These are phyloP conservation scores for Penicillium frequentans DNA, from an alignment of 2,329 filamentous ascomycete species.

Conservation along the genomic window DNA sequence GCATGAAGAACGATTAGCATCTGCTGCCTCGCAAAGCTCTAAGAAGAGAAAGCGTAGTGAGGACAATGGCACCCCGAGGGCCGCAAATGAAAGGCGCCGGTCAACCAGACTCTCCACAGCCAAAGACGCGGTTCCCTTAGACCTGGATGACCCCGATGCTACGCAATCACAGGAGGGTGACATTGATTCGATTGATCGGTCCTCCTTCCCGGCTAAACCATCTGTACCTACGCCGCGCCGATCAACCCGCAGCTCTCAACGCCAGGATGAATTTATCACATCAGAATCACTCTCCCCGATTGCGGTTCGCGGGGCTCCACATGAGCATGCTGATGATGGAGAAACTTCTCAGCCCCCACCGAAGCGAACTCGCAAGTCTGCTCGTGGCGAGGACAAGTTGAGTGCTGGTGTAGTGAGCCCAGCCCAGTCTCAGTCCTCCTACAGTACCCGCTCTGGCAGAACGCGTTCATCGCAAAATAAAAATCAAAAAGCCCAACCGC, in stretches of 20 bases:
- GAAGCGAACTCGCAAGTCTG: constrained; percentile 31
- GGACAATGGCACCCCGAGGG: constrained; percentile 14
- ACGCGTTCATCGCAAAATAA: constrained; percentile 15
- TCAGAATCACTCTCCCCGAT: not conserved
- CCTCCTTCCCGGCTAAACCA: constrained; percentile 1
- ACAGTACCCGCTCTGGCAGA: constrained; percentile 20
- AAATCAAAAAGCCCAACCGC: not conserved
- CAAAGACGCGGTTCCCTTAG: constrained; percentile 9
- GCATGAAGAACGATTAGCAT: not conserved
- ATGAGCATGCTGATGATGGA: constrained; percentile 1
- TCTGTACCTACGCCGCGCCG: constrained; percentile 22
- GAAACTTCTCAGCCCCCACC: constrained; percentile 21
- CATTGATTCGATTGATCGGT: constrained; percentile 1
- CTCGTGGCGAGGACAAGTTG: constrained; percentile 26
- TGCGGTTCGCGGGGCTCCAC: not conserved
- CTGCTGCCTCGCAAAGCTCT: constrained; percentile 13
- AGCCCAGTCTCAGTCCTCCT: constrained; percentile 14
- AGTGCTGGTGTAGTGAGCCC: constrained; percentile 11
- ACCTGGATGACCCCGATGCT: constrained; percentile 9
- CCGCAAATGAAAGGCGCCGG: constrained; percentile 29
- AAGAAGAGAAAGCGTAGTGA: constrained; percentile 38
- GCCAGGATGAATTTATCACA: constrained; percentile 3
- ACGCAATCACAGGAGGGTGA: constrained; percentile 16
- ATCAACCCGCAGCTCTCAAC: constrained; percentile 26
- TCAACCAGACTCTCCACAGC: constrained; percentile 27